Evolutionary conservation across 2,329 filamentous ascomycete genomes (phyloP).

Genomic region (Phialophora tarda): DNA sequence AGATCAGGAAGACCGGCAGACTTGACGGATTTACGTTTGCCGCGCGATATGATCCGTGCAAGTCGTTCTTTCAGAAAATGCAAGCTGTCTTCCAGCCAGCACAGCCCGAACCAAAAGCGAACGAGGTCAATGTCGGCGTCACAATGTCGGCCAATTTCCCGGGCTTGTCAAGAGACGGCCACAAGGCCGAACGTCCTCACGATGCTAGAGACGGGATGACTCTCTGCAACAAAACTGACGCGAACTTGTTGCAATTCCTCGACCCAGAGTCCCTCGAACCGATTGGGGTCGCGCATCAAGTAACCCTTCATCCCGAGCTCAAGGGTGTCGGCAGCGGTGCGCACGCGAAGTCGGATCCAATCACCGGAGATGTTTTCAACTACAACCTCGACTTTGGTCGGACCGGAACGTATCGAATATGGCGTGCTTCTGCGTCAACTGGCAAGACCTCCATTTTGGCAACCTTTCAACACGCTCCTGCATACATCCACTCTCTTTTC

Average conservation of each 20-base stretch:
- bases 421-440: conserved; percentile 65
- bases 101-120: conserved; percentile 34
- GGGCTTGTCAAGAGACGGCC: conserved; percentile 50
- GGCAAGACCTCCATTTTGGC: conserved; percentile 74
- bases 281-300: conserved; percentile 66
- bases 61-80: conserved; percentile 73
- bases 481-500: conserved; percentile 85
- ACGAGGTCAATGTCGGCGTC: conserved; percentile 67
- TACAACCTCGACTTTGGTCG: conserved; percentile 71
- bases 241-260: conserved; percentile 63
- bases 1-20: conserved; percentile 65
- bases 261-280: conserved; percentile 76
- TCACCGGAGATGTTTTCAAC: conserved; percentile 78
- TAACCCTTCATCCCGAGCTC: conserved; percentile 68
- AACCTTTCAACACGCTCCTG: conserved; percentile 62
- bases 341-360: conserved; percentile 73
- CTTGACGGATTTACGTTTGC: conserved; percentile 68
- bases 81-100: conserved; percentile 63
- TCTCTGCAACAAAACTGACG: conserved; percentile 67
- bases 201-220: conserved; percentile 49
- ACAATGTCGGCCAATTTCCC: conserved; percentile 70
- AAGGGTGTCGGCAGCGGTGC: conserved; percentile 71
- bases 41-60: conserved; percentile 74
- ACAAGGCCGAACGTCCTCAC: conserved; percentile 29
- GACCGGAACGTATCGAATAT: conserved; percentile 69